These are phyloP conservation scores for Wickerhamiella alocasiicola DNA, from an alignment of 805 yeast genomes.

Conservation along the genomic window DNA sequence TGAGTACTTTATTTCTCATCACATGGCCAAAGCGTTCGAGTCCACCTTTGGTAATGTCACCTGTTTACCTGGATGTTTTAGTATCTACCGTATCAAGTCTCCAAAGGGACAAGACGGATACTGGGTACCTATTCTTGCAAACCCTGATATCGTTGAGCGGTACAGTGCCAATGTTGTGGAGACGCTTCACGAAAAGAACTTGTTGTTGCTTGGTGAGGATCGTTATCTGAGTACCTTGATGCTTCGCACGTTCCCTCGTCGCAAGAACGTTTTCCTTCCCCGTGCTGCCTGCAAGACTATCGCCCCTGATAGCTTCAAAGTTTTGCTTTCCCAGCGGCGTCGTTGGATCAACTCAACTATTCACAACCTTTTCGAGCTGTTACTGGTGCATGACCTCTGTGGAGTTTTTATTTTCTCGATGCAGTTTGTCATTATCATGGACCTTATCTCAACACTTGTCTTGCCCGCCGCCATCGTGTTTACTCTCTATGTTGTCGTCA, in stretches of 20 bases:
- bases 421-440: constrained; percentile 82
- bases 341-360: constrained; percentile 96
- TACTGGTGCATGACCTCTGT: constrained; percentile 72
- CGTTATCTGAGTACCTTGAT: constrained; percentile 72
- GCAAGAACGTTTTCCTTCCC: constrained; percentile 76
- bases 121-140: constrained; percentile 90
- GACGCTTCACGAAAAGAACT: constrained; percentile 75
- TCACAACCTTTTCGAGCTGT: constrained; percentile 81
- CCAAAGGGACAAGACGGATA: constrained; percentile 69
- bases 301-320: constrained; percentile 72
- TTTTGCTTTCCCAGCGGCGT: constrained; percentile 81
- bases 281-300: constrained; percentile 87
- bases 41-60: constrained; percentile 93
- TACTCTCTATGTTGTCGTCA: constrained; percentile 64
- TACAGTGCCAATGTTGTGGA: constrained; percentile 77
- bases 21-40: constrained; percentile 88
- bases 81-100: constrained; percentile 79
- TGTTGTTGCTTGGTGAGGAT: constrained; percentile 81
- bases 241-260: constrained; percentile 79
- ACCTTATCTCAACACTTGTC: constrained; percentile 75
- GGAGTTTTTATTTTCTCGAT: constrained; percentile 91
- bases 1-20: constrained; percentile 87
- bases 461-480: constrained; percentile 79
- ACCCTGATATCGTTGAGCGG: constrained; percentile 86
- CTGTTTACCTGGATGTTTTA: constrained; percentile 91